Percentiles rank a stretch among this genome's conserved stretches.
phyloP scores from a whole-genome alignment of 768 basidiomycete genomes.

The Sporobolomyces roseus region DNA sequence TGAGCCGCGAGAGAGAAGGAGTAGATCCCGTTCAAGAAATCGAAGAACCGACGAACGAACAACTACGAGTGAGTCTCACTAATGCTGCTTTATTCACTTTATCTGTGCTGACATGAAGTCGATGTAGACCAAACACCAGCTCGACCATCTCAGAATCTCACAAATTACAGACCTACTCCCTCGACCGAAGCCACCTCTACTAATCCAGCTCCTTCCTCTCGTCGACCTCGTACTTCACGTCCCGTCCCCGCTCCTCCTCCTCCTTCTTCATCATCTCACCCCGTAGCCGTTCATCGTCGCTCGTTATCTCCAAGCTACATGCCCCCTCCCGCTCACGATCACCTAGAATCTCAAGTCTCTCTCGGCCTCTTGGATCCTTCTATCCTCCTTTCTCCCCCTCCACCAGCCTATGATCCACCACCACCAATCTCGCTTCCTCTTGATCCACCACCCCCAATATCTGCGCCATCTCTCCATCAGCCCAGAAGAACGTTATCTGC shows the following conservation, averaged over 20 bases:
- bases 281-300: neutral
- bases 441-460: neutral
- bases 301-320: neutral
- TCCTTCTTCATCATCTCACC: neutral
- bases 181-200: neutral
- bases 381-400: slow-evolving; percentile 21
- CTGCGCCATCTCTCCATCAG: neutral
- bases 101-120: too few relatives aligned
- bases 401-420: slow-evolving; percentile 21
- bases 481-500: neutral
- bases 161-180: too few relatives aligned
- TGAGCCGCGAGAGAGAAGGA: slow-evolving; percentile 1
- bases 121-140: too few relatives aligned
- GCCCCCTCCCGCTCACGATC: slow-evolving; percentile 3
- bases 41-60: neutral
- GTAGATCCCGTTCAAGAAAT: neutral
- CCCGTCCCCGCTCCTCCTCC: neutral
- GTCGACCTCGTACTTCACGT: too few relatives aligned
- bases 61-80: neutral
- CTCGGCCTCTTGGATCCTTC: slow-evolving; percentile 30
- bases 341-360: slow-evolving; percentile 26
- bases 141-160: too few relatives aligned
- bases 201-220: too few relatives aligned
- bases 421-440: neutral
- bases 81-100: too few relatives aligned